A percentile compares a stretch with the other conserved stretches of the same genome.
These are phyloP conservation scores for Oryza nivara DNA, from an alignment of 176 grass and related monocot genomes.

Conservation along the genomic window DNA sequence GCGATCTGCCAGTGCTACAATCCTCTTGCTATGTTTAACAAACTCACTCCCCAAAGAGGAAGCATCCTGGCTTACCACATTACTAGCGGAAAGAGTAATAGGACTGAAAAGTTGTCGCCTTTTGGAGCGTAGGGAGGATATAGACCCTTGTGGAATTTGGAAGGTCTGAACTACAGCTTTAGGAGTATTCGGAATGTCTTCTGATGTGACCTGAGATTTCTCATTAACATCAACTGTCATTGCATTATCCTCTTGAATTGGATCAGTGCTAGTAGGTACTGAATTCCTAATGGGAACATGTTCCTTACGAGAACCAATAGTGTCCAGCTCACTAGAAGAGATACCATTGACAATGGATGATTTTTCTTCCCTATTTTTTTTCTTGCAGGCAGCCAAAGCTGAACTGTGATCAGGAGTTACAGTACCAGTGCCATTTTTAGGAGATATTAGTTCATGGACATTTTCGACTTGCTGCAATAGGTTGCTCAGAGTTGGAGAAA, in stretches of 20 bases:
- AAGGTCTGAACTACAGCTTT: constrained; percentile 40
- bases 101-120: constrained; percentile 45
- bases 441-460: constrained; percentile 37
- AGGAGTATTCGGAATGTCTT: constrained; percentile 48
- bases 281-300: constrained; percentile 13
- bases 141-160: constrained; percentile 45
- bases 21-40: constrained; percentile 55
- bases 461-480: constrained; percentile 56
- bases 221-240: constrained; percentile 28
- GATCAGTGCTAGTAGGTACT: constrained; percentile 21
- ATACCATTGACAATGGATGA: constrained; percentile 26
- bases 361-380: constrained; percentile 34
- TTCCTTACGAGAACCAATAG: constrained; percentile 1
- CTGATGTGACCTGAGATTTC: constrained; percentile 46
- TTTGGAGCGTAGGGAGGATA: constrained; percentile 63
- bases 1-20: constrained; percentile 54
- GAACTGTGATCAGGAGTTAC: constrained; percentile 31
- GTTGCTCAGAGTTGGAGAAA: constrained; percentile 59
- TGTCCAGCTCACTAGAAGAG: constrained; percentile 22
- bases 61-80: constrained; percentile 17
- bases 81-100: constrained; percentile 39
- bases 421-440: constrained; percentile 24
- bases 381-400: constrained; percentile 10
- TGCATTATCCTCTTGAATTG: constrained; percentile 31
- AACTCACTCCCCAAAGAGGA: constrained; percentile 51